A percentile compares a stretch with the other conserved stretches of the same genome.
Conservation (phyloP, 768 basidiomycete species). For the Pilatotrama ljubarskyi region DNA sequence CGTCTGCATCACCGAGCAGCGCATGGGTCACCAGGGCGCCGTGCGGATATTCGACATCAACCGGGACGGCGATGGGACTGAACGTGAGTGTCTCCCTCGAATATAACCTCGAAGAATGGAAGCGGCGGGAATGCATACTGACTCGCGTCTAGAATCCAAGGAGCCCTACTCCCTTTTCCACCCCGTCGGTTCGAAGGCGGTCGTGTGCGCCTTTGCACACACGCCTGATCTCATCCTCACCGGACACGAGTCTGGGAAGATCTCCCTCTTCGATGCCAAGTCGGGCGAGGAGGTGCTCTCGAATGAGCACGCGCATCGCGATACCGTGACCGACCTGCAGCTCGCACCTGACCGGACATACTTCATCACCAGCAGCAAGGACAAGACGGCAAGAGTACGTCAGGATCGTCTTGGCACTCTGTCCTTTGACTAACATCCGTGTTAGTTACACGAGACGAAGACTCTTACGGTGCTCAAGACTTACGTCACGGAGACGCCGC, state of each 20-base stretch:
- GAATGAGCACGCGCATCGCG: constrained; percentile 88
- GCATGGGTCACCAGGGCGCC: constrained; percentile 90
- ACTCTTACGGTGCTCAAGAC: constrained; percentile 91
- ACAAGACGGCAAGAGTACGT: constrained; percentile 90
- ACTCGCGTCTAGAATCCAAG: constrained; percentile 54
- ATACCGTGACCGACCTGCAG: constrained; percentile 90
- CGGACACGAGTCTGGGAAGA: constrained; percentile 95
- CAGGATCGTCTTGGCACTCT: not conserved
- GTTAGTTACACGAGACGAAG: constrained; percentile 84
- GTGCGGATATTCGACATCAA: constrained; percentile 90
- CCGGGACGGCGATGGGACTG: constrained; percentile 74
- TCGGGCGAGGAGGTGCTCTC: constrained; percentile 79
- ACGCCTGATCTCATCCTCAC: constrained; percentile 80
- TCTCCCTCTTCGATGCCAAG: constrained; percentile 87
- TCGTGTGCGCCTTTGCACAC: constrained; percentile 89
- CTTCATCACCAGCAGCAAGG: constrained; percentile 95
- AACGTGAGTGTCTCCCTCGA: constrained; percentile 58
- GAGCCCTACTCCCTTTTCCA: constrained; percentile 81
- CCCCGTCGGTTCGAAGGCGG: constrained; percentile 94
- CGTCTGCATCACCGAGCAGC: constrained; percentile 95
- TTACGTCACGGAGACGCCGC: constrained; percentile 87
- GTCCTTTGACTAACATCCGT: not conserved
- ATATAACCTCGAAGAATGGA: not conserved
- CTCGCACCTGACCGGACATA: constrained; percentile 88
- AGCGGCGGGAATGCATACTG: not conserved